A percentile compares a stretch with the other conserved stretches of the same genome.
These are phyloP conservation scores for Scutellaria minor DNA, from an alignment of 257 asterid species.

Conservation along the genomic window DNA sequence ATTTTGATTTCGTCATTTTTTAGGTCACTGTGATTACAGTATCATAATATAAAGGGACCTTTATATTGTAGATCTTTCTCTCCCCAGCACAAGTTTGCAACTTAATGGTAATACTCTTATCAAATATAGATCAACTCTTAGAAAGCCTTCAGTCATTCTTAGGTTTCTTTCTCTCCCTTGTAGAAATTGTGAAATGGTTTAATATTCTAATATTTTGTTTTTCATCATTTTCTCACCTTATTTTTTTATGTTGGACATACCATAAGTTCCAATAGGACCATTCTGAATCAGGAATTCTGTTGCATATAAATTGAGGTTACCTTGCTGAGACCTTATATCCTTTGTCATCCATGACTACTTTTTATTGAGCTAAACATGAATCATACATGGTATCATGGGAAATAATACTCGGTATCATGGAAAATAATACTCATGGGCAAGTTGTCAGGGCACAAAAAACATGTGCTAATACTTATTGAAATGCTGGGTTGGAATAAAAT, in stretches of 20 bases:
- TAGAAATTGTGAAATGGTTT: not conserved
- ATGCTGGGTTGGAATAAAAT: not conserved
- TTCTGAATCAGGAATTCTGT: slow-evolving; percentile 6
- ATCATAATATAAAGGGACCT: no score
- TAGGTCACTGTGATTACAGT: no score
- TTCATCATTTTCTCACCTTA: slow-evolving; percentile 9
- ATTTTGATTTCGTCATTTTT: no score
- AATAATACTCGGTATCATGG: not conserved
- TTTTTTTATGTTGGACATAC: not conserved
- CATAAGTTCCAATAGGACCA: not conserved
- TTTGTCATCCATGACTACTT: not conserved
- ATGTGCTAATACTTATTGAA: not conserved
- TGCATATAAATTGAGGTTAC: not conserved
- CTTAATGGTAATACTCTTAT: no score
- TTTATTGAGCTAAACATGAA: not conserved
- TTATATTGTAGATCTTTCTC: no score
- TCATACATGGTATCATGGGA: not conserved
- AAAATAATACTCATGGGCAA: not conserved
- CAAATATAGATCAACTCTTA: no score
- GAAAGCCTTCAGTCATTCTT: no score
- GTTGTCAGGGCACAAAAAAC: no score
- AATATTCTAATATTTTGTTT: not conserved
- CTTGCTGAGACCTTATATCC: not conserved
- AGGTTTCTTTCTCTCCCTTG: no score
- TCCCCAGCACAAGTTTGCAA: no score